These are phyloP conservation scores for Sporothrix sp. DNA, from an alignment of 2,329 filamentous ascomycete species.

Conservation along the genomic window DNA sequence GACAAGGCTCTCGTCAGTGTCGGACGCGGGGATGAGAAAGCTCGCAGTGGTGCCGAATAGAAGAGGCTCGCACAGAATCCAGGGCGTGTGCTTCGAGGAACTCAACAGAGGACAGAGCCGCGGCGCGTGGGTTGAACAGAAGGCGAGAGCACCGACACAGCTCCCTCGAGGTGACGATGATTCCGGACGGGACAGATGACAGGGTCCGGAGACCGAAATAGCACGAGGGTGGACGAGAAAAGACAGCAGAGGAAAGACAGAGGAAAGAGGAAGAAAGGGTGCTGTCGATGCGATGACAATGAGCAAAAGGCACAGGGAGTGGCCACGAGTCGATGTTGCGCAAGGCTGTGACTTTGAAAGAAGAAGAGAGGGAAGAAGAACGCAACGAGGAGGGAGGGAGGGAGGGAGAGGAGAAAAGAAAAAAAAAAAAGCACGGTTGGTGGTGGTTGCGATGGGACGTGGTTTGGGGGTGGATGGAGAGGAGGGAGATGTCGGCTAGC, in stretches of 20 bases:
- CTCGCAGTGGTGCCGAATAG: not conserved
- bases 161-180: not conserved
- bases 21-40: not conserved
- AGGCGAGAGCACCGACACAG: no score
- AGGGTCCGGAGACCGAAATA: not conserved
- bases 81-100: no score
- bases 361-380: not conserved
- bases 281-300: not conserved
- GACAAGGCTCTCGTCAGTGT: no score
- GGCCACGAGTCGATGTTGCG: not conserved
- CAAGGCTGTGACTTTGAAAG: slow-evolving; percentile 2
- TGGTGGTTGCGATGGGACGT: not conserved
- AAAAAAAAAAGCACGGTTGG: not conserved
- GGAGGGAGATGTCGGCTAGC: slow-evolving; percentile 10
- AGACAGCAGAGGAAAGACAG: not conserved
- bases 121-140: no score
- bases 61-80: no score
- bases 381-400: not conserved
- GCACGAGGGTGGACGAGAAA: not conserved
- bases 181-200: not conserved
- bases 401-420: not conserved
- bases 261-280: not conserved
- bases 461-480: slow-evolving; percentile 9
- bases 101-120: no score
- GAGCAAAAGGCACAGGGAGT: not conserved